These are phyloP conservation scores for Rachicladosporium sp. DNA, from an alignment of 2,329 filamentous ascomycete species.

Conservation along the genomic window DNA sequence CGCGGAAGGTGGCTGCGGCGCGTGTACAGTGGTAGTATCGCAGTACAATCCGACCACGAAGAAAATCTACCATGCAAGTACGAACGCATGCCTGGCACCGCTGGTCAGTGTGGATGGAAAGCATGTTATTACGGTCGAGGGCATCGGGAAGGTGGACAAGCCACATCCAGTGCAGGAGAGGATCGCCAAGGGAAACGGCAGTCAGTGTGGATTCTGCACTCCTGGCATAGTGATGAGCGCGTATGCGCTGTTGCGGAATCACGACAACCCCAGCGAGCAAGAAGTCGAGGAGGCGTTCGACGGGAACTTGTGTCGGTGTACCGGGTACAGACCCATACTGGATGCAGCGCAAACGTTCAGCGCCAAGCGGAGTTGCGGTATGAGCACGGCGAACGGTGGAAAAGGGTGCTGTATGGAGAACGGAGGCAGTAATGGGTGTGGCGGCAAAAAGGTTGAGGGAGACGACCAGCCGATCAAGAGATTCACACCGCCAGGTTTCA, in stretches of 20 bases:
- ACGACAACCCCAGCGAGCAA: conserved; percentile 60
- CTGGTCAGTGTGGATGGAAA: conserved; percentile 91
- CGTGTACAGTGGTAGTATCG: conserved; percentile 88
- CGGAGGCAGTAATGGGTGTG: conserved; percentile 46
- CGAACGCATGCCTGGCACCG: conserved; percentile 91
- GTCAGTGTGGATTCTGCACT: conserved; percentile 91
- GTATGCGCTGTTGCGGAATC: conserved; percentile 83
- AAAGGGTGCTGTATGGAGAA: conserved; percentile 60
- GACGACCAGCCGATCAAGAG: conserved; percentile 38
- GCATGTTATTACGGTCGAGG: conserved; percentile 95
- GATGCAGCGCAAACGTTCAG: conserved; percentile 84
- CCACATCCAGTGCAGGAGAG: conserved; percentile 87
- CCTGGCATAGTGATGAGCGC: conserved; percentile 96
- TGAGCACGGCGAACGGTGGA: conserved; percentile 45
- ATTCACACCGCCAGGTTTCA: conserved; percentile 82
- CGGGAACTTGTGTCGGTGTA: conserved; percentile 90
- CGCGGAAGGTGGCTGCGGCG: conserved; percentile 90
- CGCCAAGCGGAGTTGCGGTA: conserved; percentile 41
- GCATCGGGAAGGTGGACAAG: conserved; percentile 75
- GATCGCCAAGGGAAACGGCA: conserved; percentile 81
- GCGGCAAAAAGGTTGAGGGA: conserved; percentile 32
- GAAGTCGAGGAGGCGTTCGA: conserved; percentile 95
- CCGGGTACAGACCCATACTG: conserved; percentile 84
- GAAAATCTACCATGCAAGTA: conserved; percentile 87
- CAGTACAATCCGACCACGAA: conserved; percentile 89